Evolutionary conservation across 768 basidiomycete species (phyloP), one percentile per base, ranked within the genome.

Genomic region (Agrocybe chaxingu): DNA sequence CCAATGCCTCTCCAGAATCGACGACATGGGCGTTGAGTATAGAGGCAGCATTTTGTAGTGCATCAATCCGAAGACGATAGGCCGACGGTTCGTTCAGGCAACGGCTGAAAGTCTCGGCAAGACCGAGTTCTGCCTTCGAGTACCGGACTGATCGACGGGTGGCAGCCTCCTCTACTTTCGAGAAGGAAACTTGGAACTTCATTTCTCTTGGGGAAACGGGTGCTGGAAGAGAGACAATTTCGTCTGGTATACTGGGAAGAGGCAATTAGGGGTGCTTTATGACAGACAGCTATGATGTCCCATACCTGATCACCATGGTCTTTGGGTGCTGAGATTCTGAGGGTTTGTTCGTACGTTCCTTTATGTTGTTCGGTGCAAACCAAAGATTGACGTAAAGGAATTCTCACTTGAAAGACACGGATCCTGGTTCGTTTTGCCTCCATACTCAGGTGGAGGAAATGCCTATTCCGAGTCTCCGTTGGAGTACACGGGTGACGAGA

Each of bases 21-120:
- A 63, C 60, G 8, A 74, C 78, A 61, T 74, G 75, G 53, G 70
- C 62, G 39, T 67, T 65, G 45, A 83, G 66, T 31, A 71, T 45
- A 34, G 67, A 63, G 4, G 72, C 73, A n/a, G 73, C 80, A 33
- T 63, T 65, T 48, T 75, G 69, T 53, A 83, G 64, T 18, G 72
- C 64, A 41, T 66, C 62, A 42, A 82, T 74, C 58, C 81, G 75
- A 51, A 80, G 67, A 54, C 80, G 72, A 32, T 66, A 63, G 29
- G 72, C 59, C 2, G 72, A 69, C 6, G 62, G 56, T 53, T 73
- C 73, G 5, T 55, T 52, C 42, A 65, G 56, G 47, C 67, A 72
- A 34, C 56, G 60, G 42, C 62, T 45, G 56, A 31, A 76, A 55
- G 47, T 71, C 65, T 45, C 58, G 55, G 43, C 61, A 35, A 81